A percentile compares a stretch with the other conserved stretches of the same genome.
phyloP scores from a whole-genome alignment of 2,329 filamentous ascomycete species.

The Diaporthe aspalathi region DNA sequence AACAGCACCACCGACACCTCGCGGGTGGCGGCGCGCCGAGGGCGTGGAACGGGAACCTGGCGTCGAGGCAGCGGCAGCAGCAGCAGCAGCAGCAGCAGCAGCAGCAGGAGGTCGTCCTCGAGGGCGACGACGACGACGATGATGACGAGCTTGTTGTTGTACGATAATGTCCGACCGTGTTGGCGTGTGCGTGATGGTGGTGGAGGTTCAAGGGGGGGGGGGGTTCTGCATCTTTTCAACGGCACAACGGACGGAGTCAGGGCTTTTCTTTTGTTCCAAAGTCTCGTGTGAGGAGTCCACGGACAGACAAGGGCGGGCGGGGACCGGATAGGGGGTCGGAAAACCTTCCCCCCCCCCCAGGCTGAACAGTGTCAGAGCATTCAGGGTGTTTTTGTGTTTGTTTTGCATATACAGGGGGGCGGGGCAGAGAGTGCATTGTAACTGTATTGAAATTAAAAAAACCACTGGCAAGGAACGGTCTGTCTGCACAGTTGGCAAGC shows the following conservation, averaged over 20 bases:
- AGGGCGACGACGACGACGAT: slow-evolving; percentile 60
- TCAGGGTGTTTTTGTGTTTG: not conserved
- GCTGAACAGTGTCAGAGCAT: slow-evolving; percentile 11
- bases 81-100: slow-evolving; percentile 35
- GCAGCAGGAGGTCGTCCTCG: slow-evolving; percentile 49
- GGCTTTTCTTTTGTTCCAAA: not conserved
- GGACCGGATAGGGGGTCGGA: not conserved
- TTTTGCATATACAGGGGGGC: slow-evolving; percentile 4
- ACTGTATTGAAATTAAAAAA: slow-evolving; percentile 3
- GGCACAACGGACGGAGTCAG: slow-evolving; percentile 13
- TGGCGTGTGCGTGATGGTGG: not conserved
- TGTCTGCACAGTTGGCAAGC: not conserved
- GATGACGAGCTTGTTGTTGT: slow-evolving; percentile 57
- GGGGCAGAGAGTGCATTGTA: slow-evolving; percentile 4
- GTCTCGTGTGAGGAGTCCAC: not conserved
- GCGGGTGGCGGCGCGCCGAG: not conserved
- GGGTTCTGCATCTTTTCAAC: not conserved
- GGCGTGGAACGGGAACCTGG: not conserved
- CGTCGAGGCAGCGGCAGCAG: slow-evolving; percentile 37
- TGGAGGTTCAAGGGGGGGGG: not conserved
- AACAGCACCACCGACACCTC: slow-evolving; percentile 8
- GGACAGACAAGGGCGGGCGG: not conserved
- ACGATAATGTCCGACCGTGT: slow-evolving; percentile 40
- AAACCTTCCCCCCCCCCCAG: too few species aligned
- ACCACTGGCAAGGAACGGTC: not conserved